Evolutionary conservation across 192 early-diverging fungal species (phyloP), one percentile per base, ranked within the genome.

Genomic region (Coemansia sp.): DNA sequence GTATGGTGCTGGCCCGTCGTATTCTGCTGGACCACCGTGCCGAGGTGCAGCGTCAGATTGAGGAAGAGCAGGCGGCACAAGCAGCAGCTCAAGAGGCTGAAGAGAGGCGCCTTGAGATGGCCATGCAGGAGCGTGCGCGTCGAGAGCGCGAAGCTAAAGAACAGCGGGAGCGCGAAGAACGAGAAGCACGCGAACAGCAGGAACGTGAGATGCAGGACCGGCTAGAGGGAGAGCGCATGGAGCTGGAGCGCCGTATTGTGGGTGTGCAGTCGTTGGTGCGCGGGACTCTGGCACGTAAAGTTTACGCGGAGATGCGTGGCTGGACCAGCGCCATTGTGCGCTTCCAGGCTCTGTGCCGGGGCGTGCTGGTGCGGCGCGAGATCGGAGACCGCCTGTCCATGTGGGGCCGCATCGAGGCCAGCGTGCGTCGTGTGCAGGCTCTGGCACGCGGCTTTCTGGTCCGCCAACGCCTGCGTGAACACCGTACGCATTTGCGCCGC

Each of bases 401-500:
- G 43, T 75, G 68, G 68, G 48, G 66, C 14, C 57, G 57, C 38
- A 65, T 77, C n/a, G 72, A 68, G 33, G 30, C 23, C 1, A 60
- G 64, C 8, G 68, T 73, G 18, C 66, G 65, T 14, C 44, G 50
- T 0, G 61, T 84, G 11, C 86, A 96, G 86, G 87, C 92, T 2
- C 67, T 77, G 43, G 58, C 77, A 33, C 80, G 85, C 19, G 89
- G 86, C 0, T 82, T 79, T 20, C 73, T 88, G 13, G 83, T 83
- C 37, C 82, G 89, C 19, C 71, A 72, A 51, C 81, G 74, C 16
- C 82, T 86, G 55, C 59, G 83, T 16, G 78, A 84, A 13, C 79
- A 75, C 14, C 68, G 80, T 12, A 67, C 81, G 8, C 83, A 85
- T 51, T 84, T 84, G 54, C 53, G 78, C 20, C 72, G 78, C 49